phyloP scores from a whole-genome alignment of 2,329 filamentous ascomycete species.

The Cladosporium colombiae region DNA sequence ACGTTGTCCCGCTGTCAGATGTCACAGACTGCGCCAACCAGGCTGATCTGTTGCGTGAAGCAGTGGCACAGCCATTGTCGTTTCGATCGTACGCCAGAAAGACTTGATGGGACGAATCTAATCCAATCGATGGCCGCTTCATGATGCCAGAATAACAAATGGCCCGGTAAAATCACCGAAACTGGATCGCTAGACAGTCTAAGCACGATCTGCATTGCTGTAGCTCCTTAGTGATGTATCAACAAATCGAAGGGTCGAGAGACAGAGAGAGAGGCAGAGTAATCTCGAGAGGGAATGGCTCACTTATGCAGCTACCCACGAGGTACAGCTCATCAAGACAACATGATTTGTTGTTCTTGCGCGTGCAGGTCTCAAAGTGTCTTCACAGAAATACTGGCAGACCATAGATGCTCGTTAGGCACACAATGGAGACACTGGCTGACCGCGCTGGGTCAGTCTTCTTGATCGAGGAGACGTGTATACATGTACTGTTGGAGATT shows the following conservation, averaged over 20 bases:
- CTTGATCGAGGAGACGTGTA: not conserved
- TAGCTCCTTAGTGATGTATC: not conserved
- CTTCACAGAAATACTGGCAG: not conserved
- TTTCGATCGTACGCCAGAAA: not conserved
- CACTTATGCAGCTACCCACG: constrained; percentile 9
- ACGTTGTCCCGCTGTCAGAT: constrained; percentile 13
- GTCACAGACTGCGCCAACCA: constrained; percentile 11
- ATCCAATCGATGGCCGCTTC: constrained; percentile 15
- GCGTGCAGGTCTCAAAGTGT: not conserved
- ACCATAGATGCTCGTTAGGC: not conserved
- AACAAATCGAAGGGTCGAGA: not conserved
- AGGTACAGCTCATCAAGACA: not conserved
- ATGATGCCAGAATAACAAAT: not conserved
- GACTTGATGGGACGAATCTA: not conserved
- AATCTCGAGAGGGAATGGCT: not conserved
- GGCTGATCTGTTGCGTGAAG: constrained; percentile 1
- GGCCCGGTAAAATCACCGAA: constrained; percentile 14
- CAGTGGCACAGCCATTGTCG: constrained; percentile 8
- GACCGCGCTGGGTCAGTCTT: not conserved
- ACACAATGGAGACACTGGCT: not conserved
- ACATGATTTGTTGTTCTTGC: not conserved
- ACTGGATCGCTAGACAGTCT: not conserved
- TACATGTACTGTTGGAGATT: not conserved
- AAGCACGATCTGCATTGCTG: not conserved
- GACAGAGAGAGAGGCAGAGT: not conserved